Conservation (phyloP, 768 basidiomycete genomes). For the Trichaptum fuscoviolaceum region DNA sequence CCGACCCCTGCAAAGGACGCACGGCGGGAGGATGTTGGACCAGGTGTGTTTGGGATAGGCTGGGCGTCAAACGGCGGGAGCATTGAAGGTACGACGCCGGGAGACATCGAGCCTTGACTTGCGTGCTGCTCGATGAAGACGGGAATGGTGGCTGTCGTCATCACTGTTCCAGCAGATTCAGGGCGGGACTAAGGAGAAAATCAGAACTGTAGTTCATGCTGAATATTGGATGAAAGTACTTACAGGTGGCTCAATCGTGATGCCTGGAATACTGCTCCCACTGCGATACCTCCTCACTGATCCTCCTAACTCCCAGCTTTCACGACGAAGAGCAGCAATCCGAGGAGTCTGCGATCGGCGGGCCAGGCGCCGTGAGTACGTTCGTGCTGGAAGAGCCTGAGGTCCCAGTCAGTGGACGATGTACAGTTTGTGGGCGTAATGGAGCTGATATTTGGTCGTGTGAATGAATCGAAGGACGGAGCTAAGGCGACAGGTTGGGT, state of each 20-base stretch:
- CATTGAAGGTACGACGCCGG: neutral
- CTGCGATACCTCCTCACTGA: neutral
- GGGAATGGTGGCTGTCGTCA: neutral
- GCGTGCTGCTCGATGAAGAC: neutral
- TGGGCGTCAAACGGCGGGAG: conserved; percentile 1
- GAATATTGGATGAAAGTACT: neutral
- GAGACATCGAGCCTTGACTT: neutral
- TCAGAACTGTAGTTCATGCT: neutral
- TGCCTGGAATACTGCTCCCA: neutral
- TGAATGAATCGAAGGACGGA: neutral
- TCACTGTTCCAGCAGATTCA: neutral
- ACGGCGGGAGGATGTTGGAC: neutral
- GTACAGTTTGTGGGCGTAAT: neutral
- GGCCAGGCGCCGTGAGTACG: neutral
- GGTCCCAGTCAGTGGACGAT: neutral
- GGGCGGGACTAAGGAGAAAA: neutral
- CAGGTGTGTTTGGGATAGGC: neutral
- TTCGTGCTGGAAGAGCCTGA: neutral
- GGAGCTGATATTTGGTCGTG: neutral
- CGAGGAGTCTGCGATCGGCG: neutral
- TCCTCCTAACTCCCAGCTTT: neutral
- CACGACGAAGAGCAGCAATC: neutral
- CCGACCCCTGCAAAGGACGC: neutral
- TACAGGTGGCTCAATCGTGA: conserved; percentile 2
- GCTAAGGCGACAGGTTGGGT: neutral